Base-by-base conservation (phyloP, 139 green algal genomes). In the Coccomyxa sp. region DNA sequence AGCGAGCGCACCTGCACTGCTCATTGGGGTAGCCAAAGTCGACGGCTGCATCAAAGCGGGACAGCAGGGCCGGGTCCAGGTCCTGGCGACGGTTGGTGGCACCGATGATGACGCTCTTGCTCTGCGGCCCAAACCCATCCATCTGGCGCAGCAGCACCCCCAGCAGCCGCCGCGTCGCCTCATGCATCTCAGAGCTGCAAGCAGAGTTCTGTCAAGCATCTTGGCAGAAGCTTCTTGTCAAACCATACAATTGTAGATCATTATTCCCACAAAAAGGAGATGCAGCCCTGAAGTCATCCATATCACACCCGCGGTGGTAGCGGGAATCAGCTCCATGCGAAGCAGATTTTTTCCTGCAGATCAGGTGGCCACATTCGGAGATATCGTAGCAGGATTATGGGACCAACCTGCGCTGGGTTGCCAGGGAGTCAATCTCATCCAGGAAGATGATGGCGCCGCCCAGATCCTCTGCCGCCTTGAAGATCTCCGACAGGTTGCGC, bases 61-160 rank as follows among this genome's bases (percentile, higher is more conserved):
- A 93, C 59, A 94, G 87, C 77, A 98, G 91, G 15, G 94, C 95
- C 0, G 95, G 85, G 83, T 99, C 95, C 25, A 99, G 83, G 87
- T 98, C 95, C 79, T 92, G 67, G 58, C 93, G 91, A 23, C 95
- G 85, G 89, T 98, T 98, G 80, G 95, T 98, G 45, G 95, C 95
- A 0, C 91, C 95, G 17, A 98, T 95, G 18, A 98, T 87, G 1
- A 98, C 88, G 3, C 82, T 90, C 57, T 86, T 87, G 81, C 86
- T 86, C 59, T 76, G 21, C 25, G 83, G 68, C 3, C 92, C 84
- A 31, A 96, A 95, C 4, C 94, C 95, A 76, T 97, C 92, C 78
- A 98, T 89, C 86, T 97, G 89, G 21, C 95, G 89, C 79, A 98
- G 88, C 86, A 98, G 92, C 83, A 98, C 96, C 0, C 91, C 92